Conservation (phyloP, 2,329 filamentous ascomycete species). For the Pseudophaeomoniella oleicola region DNA sequence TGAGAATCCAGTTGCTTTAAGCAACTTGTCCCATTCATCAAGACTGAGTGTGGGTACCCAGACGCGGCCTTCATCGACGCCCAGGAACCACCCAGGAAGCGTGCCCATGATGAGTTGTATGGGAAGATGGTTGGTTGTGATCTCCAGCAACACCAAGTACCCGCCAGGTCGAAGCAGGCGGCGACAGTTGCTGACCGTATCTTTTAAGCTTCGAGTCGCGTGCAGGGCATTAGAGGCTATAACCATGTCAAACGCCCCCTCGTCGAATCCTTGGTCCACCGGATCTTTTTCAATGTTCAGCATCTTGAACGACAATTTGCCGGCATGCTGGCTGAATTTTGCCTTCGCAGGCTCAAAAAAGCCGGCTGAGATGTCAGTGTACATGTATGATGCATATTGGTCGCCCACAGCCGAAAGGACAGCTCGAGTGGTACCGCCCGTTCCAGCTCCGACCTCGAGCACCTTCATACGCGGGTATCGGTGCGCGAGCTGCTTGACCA, state of each 20-base stretch:
- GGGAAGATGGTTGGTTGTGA: conserved; percentile 13
- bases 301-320: conserved; percentile 17
- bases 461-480: conserved; percentile 28
- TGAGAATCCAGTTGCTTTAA: conserved; percentile 17
- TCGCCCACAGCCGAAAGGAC: conserved; percentile 19
- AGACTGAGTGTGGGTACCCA: conserved; percentile 14
- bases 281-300: conserved; percentile 18
- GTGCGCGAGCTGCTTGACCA: conserved; percentile 21
- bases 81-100: conserved; percentile 21
- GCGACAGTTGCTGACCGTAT: conserved; percentile 19
- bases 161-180: conserved; percentile 29
- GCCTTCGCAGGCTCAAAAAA: conserved; percentile 25
- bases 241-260: conserved; percentile 20
- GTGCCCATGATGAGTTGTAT: conserved; percentile 15
- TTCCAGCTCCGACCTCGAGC: conserved; percentile 31
- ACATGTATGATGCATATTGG: conserved; percentile 26
- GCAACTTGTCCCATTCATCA: conserved; percentile 17
- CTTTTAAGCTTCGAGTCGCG: conserved; percentile 16
- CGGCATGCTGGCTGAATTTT: conserved; percentile 12
- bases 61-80: conserved; percentile 12
- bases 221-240: conserved; percentile 26
- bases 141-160: conserved; percentile 29
- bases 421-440: conserved; percentile 24
- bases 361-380: conserved; percentile 28
- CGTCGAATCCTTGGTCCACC: conserved; percentile 19